Conservation (phyloP, 2,329 filamentous ascomycete species). For the Tolypocladium ophioglossoides region DNA sequence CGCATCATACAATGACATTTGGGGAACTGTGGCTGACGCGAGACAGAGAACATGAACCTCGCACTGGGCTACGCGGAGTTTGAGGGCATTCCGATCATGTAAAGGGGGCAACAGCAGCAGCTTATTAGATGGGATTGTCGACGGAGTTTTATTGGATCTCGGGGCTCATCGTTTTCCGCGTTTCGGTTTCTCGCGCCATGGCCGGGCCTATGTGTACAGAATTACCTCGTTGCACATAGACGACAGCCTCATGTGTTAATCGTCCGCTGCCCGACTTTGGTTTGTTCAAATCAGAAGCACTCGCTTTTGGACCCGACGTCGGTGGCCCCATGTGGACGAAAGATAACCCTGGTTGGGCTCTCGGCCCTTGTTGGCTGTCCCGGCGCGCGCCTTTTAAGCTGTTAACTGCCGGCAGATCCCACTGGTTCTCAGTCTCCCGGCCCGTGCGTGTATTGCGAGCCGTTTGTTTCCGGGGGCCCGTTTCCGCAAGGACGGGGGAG, state of each 20-base stretch:
- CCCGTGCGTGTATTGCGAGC: neutral
- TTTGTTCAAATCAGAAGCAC: too few species aligned
- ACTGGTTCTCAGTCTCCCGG: too few species aligned
- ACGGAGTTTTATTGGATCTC: conserved; percentile 10
- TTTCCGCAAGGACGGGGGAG: neutral
- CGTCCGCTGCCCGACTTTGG: neutral
- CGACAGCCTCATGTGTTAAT: neutral
- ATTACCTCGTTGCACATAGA: neutral
- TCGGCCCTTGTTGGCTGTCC: neutral
- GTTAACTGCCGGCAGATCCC: neutral
- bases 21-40: conserved; percentile 40
- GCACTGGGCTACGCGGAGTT: conserved; percentile 83
- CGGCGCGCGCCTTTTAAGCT: neutral
- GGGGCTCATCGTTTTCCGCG: neutral
- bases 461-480: neutral
- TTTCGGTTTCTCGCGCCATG: neutral
- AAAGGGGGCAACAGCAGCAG: conserved; percentile 6
- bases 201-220: neutral
- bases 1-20: neutral
- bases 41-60: conserved; percentile 80
- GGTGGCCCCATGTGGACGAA: neutral
- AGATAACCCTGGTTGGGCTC: neutral
- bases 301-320: neutral
- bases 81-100: conserved; percentile 64
- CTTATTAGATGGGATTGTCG: neutral